Conservation (phyloP, 441 rosid genomes). For the Monsonia emarginata region DNA sequence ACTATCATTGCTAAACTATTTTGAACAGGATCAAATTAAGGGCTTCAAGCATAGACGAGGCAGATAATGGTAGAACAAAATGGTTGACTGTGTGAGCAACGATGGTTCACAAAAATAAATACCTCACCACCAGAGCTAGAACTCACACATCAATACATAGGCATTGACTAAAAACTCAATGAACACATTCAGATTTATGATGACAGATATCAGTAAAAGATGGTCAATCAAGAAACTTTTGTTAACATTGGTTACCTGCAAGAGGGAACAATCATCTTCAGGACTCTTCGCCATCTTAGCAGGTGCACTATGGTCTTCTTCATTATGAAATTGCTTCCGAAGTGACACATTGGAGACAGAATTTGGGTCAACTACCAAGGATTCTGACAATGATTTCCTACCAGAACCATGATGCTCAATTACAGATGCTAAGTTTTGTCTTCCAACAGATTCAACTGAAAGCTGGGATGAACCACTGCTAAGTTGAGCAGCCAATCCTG, state of each 20-base stretch:
- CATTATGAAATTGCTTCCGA: slow-evolving; percentile 60
- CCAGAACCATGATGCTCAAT: slow-evolving; percentile 81
- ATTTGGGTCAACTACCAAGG: slow-evolving; percentile 40
- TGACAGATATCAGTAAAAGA: background rate
- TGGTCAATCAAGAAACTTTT: slow-evolving; percentile 9
- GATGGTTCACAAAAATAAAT: too few species aligned
- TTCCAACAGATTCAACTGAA: slow-evolving; percentile 42
- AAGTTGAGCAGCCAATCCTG: slow-evolving; percentile 37
- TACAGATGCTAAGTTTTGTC: slow-evolving; percentile 65
- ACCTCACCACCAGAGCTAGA: background rate
- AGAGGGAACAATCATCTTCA: slow-evolving; percentile 41
- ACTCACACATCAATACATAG: background rate
- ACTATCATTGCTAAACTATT: background rate
- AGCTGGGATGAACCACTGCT: slow-evolving; percentile 52
- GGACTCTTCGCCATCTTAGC: slow-evolving; percentile 36
- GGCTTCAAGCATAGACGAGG: background rate
- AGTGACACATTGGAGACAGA: slow-evolving; percentile 59
- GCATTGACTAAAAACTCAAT: background rate
- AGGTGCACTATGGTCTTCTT: slow-evolving; percentile 44
- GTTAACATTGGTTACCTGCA: slow-evolving; percentile 39
- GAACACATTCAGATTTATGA: background rate
- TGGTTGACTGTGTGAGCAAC: too few species aligned
- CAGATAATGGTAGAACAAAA: background rate
- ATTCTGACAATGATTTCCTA: slow-evolving; percentile 76
- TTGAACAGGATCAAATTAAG: background rate